Evolutionary conservation across 1,284 basidiomycete species (phyloP), one percentile per base, ranked within the genome.

Genomic region (Cutaneotrichosporon sp.): DNA sequence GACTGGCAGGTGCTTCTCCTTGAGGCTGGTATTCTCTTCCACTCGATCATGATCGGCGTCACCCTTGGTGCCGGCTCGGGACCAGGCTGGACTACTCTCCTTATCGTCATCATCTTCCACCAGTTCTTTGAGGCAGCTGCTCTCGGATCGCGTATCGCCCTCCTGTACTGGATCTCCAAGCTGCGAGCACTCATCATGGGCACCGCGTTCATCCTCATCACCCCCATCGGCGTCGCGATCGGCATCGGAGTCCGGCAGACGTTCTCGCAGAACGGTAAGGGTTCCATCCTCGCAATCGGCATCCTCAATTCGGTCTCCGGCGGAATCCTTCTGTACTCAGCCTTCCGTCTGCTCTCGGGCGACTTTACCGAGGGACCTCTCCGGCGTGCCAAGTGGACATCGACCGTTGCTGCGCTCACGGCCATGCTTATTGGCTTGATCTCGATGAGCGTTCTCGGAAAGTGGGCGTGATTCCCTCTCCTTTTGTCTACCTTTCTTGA

Each of bases 21-120:
- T 26, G 76, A 78, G 49, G 71, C 68, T 0, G 77, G 77, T 29
- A 77, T 78, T 59, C 68, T 77, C 55, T 77, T 78, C 64, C 42
- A 49, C 43, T 48, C 44, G 3, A 59, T 64, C 54, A 64, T 62
- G 61, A 64, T 62, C 25, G 61, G 62, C 9, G 57, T 64, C n/a
- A 60, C 60, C 5, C 57, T 62, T 43, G 62, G 62, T 24, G 60
- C 62, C 3, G 60, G 59, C 12, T 54, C 59, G 4, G 62, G 61
- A 7, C 34, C 44, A 0, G 64, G 61, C 17, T 65, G 60, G 60
- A 59, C 55, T 9, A 63, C 64, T n/a, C 52, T 62, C 3, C 49
- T 63, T 12, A 59, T 63, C 31, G 63, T 61, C 17, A 55, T 69
- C 45, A 57, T 69, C 16, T 69, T 69, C 57, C 67, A 69, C 53